A percentile compares a stretch with the other conserved stretches of the same genome.
Evolutionary conservation across 1,284 basidiomycete genomes (phyloP).

Genomic region (Rhodotorula sp.): DNA sequence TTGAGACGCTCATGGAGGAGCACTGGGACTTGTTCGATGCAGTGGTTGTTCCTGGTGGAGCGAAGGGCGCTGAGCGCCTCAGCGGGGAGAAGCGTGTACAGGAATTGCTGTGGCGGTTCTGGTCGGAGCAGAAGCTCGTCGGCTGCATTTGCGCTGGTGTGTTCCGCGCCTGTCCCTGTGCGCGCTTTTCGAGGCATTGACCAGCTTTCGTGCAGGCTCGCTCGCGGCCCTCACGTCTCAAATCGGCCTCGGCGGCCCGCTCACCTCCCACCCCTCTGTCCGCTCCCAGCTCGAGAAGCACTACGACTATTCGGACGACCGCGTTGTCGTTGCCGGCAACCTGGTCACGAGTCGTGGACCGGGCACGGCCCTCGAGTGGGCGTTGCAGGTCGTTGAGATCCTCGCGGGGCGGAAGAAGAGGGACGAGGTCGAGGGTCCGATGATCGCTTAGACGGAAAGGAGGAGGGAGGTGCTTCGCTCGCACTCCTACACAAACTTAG

Average conservation of each 20-base stretch:
- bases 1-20: conserved; percentile 31
- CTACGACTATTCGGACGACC: conserved; percentile 72
- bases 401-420: conserved; percentile 66
- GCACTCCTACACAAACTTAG: neutral
- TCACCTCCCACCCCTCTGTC: conserved; percentile 80
- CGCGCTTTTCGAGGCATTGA: neutral
- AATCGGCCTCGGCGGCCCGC: conserved; percentile 56
- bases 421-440: conserved; percentile 65
- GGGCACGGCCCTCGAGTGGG: conserved; percentile 70
- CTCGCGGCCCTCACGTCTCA: conserved; percentile 66
- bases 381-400: conserved; percentile 67
- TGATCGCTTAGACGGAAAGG: conserved; percentile 62
- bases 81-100: conserved; percentile 60
- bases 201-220: conserved; percentile 20
- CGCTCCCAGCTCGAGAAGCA: conserved; percentile 65
- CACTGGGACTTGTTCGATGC: conserved; percentile 52
- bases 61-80: conserved; percentile 64
- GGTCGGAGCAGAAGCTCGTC: conserved; percentile 60
- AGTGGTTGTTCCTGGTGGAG: conserved; percentile 71
- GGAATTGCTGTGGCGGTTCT: conserved; percentile 62
- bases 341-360: conserved; percentile 80
- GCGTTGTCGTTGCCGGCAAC: conserved; percentile 71
- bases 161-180: neutral
- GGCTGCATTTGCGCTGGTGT: conserved; percentile 80
- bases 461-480: too few species aligned